Evolutionary conservation across 768 basidiomycete genomes (phyloP).

Genomic region (Boletus fagicola): DNA sequence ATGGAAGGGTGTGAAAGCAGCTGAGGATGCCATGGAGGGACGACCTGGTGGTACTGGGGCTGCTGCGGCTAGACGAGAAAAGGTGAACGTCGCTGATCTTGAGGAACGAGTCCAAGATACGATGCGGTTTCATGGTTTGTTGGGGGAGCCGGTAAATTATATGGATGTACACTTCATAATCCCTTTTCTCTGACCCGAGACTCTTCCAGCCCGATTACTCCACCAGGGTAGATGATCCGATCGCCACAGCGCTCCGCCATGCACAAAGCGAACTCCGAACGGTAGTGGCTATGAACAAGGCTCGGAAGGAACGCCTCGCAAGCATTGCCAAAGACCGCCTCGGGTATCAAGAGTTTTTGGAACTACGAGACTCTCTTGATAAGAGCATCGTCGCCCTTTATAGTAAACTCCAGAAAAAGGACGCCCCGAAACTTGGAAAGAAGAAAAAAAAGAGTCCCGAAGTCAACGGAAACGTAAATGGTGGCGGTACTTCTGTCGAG

Average conservation of each 20-base stretch:
- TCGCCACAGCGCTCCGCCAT: conserved; percentile 84
- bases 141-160: conserved; percentile 64
- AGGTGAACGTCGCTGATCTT: conserved; percentile 75
- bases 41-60: conserved; percentile 77
- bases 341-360: conserved; percentile 89
- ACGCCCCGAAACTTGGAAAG: conserved; percentile 61
- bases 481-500: conserved; percentile 33
- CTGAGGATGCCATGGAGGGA: conserved; percentile 83
- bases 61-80: conserved; percentile 70
- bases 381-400: conserved; percentile 75
- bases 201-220: conserved; percentile 63
- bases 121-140: conserved; percentile 71
- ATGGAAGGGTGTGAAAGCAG: conserved; percentile 79
- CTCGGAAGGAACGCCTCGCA: conserved; percentile 69
- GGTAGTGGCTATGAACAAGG: conserved; percentile 81
- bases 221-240: conserved; percentile 88
- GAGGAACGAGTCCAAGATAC: conserved; percentile 75
- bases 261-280: conserved; percentile 79
- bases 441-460: conserved; percentile 69
- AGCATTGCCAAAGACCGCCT: conserved; percentile 81
- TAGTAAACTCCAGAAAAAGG: conserved; percentile 80
- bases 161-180: conserved; percentile 8
- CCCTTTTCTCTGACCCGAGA: conserved; percentile 20
- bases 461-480: conserved; percentile 33
- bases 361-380: conserved; percentile 82